Percentiles rank a stretch among this genome's conserved stretches.
These are phyloP conservation scores for Perkinsus olseni DNA, from an alignment of 169 alveolate genomes.

Conservation along the genomic window DNA sequence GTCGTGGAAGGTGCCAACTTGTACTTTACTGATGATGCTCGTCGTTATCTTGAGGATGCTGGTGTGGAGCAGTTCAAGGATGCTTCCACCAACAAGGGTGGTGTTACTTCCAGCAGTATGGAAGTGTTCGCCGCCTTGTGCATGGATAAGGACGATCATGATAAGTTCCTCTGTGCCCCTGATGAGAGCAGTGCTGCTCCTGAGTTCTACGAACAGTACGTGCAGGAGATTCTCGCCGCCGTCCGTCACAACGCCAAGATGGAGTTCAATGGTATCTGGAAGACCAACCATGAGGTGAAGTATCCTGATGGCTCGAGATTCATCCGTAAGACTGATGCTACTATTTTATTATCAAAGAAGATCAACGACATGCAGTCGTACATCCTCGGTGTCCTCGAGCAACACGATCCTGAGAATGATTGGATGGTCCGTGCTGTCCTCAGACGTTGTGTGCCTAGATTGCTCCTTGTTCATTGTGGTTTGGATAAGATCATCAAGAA, in stretches of 20 bases:
- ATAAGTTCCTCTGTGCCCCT: neutral
- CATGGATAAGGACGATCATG: constrained; percentile 13
- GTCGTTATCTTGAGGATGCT: constrained; percentile 51
- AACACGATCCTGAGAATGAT: no score
- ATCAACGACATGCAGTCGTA: no score
- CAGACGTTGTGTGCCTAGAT: constrained; percentile 43
- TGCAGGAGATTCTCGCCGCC: neutral
- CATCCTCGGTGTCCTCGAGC: no score
- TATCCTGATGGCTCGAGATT: no score
- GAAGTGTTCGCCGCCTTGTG: constrained; percentile 71
- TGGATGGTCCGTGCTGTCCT: constrained; percentile 1
- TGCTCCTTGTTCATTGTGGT: constrained; percentile 39
- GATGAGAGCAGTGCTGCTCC: neutral
- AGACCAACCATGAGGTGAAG: no score
- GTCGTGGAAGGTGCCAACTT: constrained; percentile 76
- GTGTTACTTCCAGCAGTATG: constrained; percentile 66
- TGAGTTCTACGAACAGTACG: constrained; percentile 6
- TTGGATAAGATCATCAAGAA: constrained; percentile 42
- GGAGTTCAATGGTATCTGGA: constrained; percentile 32
- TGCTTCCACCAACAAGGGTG: constrained; percentile 71
- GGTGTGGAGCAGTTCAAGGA: constrained; percentile 63
- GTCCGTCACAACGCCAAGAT: constrained; percentile 18
- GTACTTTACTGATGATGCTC: constrained; percentile 67
- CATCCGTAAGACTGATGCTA: no score
- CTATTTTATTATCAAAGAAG: no score